Percentiles rank a stretch among this genome's conserved stretches.
Evolutionary conservation across 345 rosid genomes (phyloP).

Genomic region (Cochlearia excelsa): DNA sequence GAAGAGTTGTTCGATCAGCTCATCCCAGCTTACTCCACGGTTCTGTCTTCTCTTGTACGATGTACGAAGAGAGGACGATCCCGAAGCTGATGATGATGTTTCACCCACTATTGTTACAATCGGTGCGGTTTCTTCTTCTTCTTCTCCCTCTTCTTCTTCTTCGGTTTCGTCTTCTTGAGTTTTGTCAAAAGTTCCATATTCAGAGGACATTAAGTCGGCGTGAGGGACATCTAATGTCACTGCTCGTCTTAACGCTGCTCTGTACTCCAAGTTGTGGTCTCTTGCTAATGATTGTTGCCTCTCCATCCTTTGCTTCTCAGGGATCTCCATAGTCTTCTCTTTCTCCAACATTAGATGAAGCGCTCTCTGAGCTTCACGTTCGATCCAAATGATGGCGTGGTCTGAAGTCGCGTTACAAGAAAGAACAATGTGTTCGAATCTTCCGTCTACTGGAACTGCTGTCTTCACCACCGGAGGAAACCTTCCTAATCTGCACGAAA

Average conservation of each 20-base stretch:
- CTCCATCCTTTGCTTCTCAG: conserved; percentile 82
- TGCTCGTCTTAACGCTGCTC: conserved; percentile 82
- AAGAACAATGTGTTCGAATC: conserved; percentile 93
- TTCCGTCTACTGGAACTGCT: conserved; percentile 92
- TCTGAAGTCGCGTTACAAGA: conserved; percentile 96
- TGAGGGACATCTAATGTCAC: conserved; percentile 74
- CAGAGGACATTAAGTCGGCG: conserved; percentile 56
- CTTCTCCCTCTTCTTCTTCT: conserved; percentile 29
- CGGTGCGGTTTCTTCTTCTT: conserved; percentile 26
- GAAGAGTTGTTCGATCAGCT: conserved; percentile 61
- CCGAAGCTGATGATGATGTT: conserved; percentile 28
- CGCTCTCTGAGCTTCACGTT: conserved; percentile 81
- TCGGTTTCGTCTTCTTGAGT: conserved; percentile 42
- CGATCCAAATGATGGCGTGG: conserved; percentile 87
- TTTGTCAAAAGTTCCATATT: conserved; percentile 75
- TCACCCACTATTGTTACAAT: conserved; percentile 27
- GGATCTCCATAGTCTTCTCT: conserved; percentile 60
- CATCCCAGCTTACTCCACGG: conserved; percentile 63
- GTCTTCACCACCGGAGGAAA: conserved; percentile 87
- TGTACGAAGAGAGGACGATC: conserved; percentile 34
- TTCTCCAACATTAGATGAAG: conserved; percentile 74
- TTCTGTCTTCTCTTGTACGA: conserved; percentile 34
- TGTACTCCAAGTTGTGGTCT: conserved; percentile 70
- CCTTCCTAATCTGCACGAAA: conserved; percentile 65
- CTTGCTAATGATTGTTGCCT: conserved; percentile 65